Conservation (phyloP, 257 asterid genomes). For the Nicotiana sylvestris region DNA sequence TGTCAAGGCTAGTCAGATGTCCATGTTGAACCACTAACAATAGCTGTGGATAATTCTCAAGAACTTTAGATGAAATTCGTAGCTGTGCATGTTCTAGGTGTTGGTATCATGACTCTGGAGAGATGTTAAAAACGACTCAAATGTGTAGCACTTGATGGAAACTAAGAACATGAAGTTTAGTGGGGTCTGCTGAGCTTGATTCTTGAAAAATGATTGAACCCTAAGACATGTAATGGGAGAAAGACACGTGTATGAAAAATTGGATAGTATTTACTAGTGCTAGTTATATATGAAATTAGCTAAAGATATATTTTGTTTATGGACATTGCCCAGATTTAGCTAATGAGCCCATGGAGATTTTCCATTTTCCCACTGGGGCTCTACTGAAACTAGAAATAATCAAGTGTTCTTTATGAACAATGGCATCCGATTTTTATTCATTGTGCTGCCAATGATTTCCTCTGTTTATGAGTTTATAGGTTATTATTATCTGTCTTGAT, state of each 20-base stretch:
- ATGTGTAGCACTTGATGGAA: neutral
- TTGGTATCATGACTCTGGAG: neutral
- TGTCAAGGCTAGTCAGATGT: neutral
- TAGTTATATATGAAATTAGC: neutral
- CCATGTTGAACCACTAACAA: neutral
- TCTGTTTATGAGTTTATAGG: neutral
- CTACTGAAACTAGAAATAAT: neutral
- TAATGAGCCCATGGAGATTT: neutral
- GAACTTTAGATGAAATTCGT: neutral
- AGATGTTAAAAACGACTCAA: neutral
- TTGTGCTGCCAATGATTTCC: neutral
- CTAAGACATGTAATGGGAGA: neutral
- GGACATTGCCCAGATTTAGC: neutral
- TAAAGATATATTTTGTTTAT: neutral
- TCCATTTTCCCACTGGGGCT: neutral
- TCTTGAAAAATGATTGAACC: neutral
- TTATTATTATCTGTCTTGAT: neutral
- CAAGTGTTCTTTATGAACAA: neutral
- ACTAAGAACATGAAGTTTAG: neutral
- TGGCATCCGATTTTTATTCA: neutral
- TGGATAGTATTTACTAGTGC: neutral
- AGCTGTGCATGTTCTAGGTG: neutral
- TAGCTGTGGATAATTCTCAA: neutral
- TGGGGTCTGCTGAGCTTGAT: neutral
- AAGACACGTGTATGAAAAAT: neutral